Evolutionary conservation across 208 protist species (phyloP).

Genomic region (Vickermania ingenoplastis): DNA sequence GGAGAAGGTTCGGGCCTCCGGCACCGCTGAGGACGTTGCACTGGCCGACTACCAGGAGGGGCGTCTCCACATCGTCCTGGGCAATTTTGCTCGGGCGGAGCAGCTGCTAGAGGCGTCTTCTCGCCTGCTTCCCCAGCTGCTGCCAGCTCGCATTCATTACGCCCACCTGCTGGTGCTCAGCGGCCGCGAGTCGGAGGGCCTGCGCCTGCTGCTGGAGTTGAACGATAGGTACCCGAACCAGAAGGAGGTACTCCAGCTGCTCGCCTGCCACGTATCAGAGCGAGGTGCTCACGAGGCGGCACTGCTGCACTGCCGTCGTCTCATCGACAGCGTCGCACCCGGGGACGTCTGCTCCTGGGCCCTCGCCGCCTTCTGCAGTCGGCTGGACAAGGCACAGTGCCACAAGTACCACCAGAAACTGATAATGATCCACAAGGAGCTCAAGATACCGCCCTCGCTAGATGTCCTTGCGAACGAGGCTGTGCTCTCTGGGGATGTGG

Average conservation of each 20-base stretch:
- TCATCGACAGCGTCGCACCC: slow-evolving; percentile 52
- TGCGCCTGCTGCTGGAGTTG: slow-evolving; percentile 41
- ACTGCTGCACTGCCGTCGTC: slow-evolving; percentile 41
- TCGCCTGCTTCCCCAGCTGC: slow-evolving; percentile 42
- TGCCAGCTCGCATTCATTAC: slow-evolving; percentile 69
- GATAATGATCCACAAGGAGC: slow-evolving; percentile 22
- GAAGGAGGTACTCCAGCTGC: slow-evolving; percentile 72
- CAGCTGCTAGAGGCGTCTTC: slow-evolving; percentile 49
- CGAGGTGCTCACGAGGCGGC: slow-evolving; percentile 51
- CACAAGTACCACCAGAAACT: slow-evolving; percentile 25
- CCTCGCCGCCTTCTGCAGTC: slow-evolving; percentile 54
- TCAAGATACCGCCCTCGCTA: slow-evolving; percentile 26
- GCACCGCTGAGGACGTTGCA: slow-evolving; percentile 44
- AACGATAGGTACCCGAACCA: slow-evolving; percentile 43
- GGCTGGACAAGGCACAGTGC: slow-evolving; percentile 47
- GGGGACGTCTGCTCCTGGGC: slow-evolving; percentile 59
- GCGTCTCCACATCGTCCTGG: slow-evolving; percentile 40
- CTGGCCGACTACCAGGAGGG: slow-evolving; percentile 76
- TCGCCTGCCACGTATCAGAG: slow-evolving; percentile 43
- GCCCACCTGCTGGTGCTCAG: slow-evolving; percentile 47
- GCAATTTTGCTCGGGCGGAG: slow-evolving; percentile 43
- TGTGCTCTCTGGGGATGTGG: slow-evolving; percentile 32
- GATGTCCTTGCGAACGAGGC: slow-evolving; percentile 65
- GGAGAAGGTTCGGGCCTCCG: slow-evolving; percentile 30
- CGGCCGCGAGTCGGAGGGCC: slow-evolving; percentile 28